Evolutionary conservation across 768 basidiomycete genomes (phyloP).

Genomic region (Phanerochaete sordida): DNA sequence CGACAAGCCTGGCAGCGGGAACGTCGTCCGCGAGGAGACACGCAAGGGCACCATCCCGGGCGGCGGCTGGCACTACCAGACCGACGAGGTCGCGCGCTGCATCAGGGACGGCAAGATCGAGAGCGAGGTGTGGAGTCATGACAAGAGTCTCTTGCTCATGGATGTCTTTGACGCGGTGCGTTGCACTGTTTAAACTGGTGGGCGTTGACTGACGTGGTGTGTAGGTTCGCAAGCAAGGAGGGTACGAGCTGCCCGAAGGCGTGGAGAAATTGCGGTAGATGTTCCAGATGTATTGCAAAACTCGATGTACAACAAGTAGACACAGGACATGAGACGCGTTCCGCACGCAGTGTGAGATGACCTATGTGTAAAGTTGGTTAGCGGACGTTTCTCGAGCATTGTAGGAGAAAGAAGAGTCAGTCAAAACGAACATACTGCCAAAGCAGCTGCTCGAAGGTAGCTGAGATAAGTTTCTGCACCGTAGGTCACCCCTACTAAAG

Average conservation of each 20-base stretch:
- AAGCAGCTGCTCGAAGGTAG: constrained; percentile 74
- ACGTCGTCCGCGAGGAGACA: constrained; percentile 53
- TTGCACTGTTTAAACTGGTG: neutral
- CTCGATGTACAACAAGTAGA: neutral
- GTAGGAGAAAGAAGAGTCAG: constrained; percentile 29
- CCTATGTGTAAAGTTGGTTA: neutral
- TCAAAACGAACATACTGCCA: constrained; percentile 43
- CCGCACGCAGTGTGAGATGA: neutral
- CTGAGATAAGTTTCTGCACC: constrained; percentile 86
- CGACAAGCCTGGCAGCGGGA: constrained; percentile 41
- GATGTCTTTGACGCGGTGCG: constrained; percentile 80
- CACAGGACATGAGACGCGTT: neutral
- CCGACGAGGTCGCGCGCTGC: constrained; percentile 84
- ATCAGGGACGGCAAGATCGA: constrained; percentile 69
- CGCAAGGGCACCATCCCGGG: constrained; percentile 57
- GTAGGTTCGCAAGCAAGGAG: constrained; percentile 66
- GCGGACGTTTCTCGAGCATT: neutral
- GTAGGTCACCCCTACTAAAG: constrained; percentile 74
- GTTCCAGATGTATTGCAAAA: neutral
- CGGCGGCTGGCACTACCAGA: constrained; percentile 80
- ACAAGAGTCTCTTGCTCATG: constrained; percentile 80
- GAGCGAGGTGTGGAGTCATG: constrained; percentile 71
- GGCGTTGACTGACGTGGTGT: neutral
- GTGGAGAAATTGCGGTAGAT: constrained; percentile 39
- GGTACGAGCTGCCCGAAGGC: constrained; percentile 58